phyloP scores from a whole-genome alignment of 1,139 yeast genomes.

The Hemisphaericaspora xylanilytica region DNA sequence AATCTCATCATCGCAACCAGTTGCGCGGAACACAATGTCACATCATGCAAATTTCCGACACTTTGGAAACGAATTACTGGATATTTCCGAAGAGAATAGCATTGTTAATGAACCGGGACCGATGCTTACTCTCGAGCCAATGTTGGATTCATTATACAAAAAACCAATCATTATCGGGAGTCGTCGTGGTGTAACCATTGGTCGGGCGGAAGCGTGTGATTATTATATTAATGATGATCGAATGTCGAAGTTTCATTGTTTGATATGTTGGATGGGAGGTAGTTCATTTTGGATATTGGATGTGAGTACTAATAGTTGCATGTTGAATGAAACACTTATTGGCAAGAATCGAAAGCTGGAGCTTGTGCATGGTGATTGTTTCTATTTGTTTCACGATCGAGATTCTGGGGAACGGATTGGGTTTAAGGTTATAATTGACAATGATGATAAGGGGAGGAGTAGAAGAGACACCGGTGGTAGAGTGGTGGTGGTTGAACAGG shows the following conservation, averaged over 20 bases:
- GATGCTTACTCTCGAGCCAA: conserved; percentile 29
- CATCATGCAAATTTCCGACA: neutral
- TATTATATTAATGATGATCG: conserved; percentile 65
- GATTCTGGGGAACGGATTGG: conserved; percentile 50
- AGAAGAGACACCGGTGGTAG: neutral
- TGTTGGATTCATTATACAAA: conserved; percentile 26
- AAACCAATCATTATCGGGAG: conserved; percentile 45
- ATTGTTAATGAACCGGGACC: neutral
- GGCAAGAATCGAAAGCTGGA: conserved; percentile 63
- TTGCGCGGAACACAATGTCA: too few relatives aligned
- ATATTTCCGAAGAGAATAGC: conserved; percentile 4
- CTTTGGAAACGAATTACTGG: conserved; percentile 2
- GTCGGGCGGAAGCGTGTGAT: conserved; percentile 62
- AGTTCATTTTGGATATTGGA: conserved; percentile 65
- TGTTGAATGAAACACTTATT: conserved; percentile 56
- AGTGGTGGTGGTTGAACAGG: neutral
- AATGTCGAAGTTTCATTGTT: conserved; percentile 81
- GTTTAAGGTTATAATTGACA: conserved; percentile 43
- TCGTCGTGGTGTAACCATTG: conserved; percentile 60
- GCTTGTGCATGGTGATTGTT: conserved; percentile 60
- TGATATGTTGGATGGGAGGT: conserved; percentile 42
- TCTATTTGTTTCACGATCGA: conserved; percentile 65
- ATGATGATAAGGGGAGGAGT: neutral
- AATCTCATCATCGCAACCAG: neutral
- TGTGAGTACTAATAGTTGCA: conserved; percentile 81